These are phyloP conservation scores for Rubia tinctorum DNA, from an alignment of 305 asterid genomes.

Conservation along the genomic window DNA sequence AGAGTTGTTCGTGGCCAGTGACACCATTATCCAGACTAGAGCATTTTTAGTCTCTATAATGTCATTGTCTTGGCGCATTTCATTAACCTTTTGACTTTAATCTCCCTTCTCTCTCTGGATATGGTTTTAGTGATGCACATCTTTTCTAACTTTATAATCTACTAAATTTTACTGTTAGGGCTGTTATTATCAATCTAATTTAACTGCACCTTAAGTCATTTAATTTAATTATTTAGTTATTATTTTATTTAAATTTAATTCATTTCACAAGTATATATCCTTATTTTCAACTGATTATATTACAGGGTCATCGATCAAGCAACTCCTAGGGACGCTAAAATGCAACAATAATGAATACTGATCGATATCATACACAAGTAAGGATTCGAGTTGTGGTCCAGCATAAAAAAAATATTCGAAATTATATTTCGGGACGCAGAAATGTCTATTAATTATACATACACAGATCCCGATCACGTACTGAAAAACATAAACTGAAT, in stretches of 20 bases:
- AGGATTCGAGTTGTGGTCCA: neutral
- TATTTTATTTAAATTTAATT: too few species aligned
- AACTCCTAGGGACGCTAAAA: neutral
- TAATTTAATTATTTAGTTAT: too few species aligned
- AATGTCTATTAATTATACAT: too few species aligned
- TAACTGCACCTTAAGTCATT: too few species aligned
- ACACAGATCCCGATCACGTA: neutral
- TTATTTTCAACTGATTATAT: too few species aligned
- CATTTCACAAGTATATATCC: too few species aligned
- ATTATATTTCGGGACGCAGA: too few species aligned
- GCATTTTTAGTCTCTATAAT: neutral
- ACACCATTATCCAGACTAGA: neutral
- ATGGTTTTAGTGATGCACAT: neutral
- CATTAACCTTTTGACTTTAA: neutral
- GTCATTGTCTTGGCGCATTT: conserved; percentile 9
- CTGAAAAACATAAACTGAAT: too few species aligned
- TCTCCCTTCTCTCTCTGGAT: neutral
- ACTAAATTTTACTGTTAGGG: too few species aligned
- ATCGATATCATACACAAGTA: too few species aligned
- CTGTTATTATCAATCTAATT: too few species aligned
- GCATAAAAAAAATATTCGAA: too few species aligned
- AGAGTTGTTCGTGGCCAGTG: neutral
- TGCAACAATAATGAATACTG: neutral
- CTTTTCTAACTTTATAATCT: neutral
- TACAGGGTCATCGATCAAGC: neutral